A percentile compares a stretch with the other conserved stretches of the same genome.
These are phyloP conservation scores for Corymbia maculata DNA, from an alignment of 345 rosid species.

Conservation along the genomic window DNA sequence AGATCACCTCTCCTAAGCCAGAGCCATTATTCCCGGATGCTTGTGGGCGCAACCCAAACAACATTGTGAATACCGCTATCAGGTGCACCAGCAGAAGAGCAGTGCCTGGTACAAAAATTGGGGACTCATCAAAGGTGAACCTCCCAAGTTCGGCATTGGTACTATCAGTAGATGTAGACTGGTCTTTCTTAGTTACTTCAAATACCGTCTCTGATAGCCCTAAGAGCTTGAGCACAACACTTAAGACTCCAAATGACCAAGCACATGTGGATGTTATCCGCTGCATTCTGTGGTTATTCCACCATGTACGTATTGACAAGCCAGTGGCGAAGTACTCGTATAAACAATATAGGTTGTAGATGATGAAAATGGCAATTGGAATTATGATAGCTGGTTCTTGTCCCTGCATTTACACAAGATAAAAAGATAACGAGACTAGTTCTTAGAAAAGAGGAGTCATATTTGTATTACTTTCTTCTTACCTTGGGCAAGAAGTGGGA, in stretches of 20 bases:
- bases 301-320: slow-evolving; percentile 27
- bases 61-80: slow-evolving; percentile 2
- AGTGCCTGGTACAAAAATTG: slow-evolving; percentile 37
- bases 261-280: slow-evolving; percentile 16
- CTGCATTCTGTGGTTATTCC: slow-evolving; percentile 22
- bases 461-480: background rate
- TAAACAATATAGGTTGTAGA: slow-evolving; percentile 11
- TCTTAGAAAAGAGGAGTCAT: background rate
- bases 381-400: slow-evolving; percentile 18
- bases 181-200: slow-evolving; percentile 38
- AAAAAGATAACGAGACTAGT: background rate
- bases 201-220: slow-evolving; percentile 35
- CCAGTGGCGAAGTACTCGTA: slow-evolving; percentile 14
- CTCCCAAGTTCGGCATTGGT: background rate
- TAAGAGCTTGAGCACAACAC: slow-evolving; percentile 19
- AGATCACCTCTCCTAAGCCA: slow-evolving; percentile 25
- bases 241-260: slow-evolving; percentile 26
- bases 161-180: background rate
- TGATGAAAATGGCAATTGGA: slow-evolving; percentile 1
- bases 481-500: slow-evolving; percentile 56
- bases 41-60: background rate
- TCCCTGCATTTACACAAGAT: background rate
- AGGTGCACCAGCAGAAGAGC: slow-evolving; percentile 35
- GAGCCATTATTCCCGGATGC: background rate
- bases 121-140: slow-evolving; percentile 38